phyloP scores from a whole-genome alignment of 2,329 filamentous ascomycete species.

The Herpotrichia juniperi region DNA sequence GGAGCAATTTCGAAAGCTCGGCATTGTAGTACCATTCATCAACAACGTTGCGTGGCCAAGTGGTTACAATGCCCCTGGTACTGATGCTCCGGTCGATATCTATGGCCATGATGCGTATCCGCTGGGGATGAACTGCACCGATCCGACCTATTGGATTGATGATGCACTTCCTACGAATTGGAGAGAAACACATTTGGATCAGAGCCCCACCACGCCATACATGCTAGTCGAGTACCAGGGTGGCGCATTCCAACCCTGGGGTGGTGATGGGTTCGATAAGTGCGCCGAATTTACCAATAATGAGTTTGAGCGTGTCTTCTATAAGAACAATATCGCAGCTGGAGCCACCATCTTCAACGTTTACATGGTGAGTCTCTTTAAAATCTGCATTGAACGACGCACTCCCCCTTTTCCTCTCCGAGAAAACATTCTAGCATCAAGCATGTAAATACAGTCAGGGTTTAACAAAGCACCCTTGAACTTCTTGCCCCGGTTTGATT shows the following conservation, averaged over 20 bases:
- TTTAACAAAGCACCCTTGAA: too few relatives aligned
- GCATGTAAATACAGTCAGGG: too few relatives aligned
- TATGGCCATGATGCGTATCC: constrained; percentile 71
- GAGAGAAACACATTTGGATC: too few relatives aligned
- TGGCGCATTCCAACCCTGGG: too few relatives aligned
- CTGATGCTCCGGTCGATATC: constrained; percentile 62
- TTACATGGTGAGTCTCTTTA: constrained; percentile 70
- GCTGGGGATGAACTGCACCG: constrained; percentile 63
- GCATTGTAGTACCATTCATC: constrained; percentile 74
- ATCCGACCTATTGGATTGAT: constrained; percentile 65
- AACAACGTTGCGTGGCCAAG: constrained; percentile 68
- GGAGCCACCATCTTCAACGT: constrained; percentile 70
- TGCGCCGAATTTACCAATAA: constrained; percentile 70
- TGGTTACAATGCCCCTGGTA: constrained; percentile 68
- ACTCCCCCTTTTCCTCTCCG: too few relatives aligned
- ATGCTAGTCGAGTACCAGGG: too few relatives aligned
- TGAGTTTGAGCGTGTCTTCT: constrained; percentile 76
- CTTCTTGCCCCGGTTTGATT: too few relatives aligned
- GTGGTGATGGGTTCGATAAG: constrained; percentile 66
- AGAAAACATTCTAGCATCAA: too few relatives aligned
- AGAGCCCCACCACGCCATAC: too few relatives aligned
- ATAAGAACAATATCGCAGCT: constrained; percentile 73
- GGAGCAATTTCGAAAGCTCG: constrained; percentile 68
- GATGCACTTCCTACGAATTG: too few relatives aligned
- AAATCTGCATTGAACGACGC: too few relatives aligned